Conservation (phyloP, 805 yeast species). For the Cyberlindnera saturnus region DNA sequence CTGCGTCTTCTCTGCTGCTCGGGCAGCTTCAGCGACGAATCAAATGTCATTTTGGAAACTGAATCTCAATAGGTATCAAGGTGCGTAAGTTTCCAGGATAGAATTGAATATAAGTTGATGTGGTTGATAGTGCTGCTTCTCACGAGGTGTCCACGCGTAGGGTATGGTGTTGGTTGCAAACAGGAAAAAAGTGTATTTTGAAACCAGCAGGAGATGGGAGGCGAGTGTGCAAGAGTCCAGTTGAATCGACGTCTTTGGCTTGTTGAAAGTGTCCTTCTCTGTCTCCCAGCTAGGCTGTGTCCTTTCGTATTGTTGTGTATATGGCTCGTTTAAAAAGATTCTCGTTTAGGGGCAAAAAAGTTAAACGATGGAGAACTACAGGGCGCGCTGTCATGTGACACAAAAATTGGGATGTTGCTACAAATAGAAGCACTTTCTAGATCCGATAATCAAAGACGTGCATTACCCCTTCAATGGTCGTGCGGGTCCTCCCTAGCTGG, state of each 20-base stretch:
- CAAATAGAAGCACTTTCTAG: too few species aligned
- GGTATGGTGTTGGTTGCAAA: background rate
- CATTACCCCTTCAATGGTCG: conserved; percentile 15
- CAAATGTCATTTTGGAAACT: background rate
- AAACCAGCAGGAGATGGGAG: background rate
- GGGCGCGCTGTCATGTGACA: too few species aligned
- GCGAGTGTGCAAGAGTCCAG: conserved; percentile 9
- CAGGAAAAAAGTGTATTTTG: background rate
- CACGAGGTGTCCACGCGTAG: background rate
- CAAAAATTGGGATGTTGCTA: too few species aligned
- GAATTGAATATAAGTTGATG: too few species aligned
- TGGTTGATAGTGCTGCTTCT: too few species aligned
- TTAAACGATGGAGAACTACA: too few species aligned
- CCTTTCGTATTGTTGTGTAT: too few species aligned
- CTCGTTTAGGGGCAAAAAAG: too few species aligned
- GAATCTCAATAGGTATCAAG: background rate
- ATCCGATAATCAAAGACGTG: too few species aligned
- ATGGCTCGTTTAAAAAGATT: too few species aligned
- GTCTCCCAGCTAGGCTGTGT: too few species aligned
- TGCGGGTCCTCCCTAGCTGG: conserved; percentile 90
- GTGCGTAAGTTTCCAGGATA: background rate
- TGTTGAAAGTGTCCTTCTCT: too few species aligned
- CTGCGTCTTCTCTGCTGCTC: background rate
- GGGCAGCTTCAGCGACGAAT: background rate
- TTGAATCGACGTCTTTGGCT: conserved; percentile 10